These are phyloP conservation scores for Coemansia asiatica DNA, from an alignment of 192 early-diverging fungal genomes.

Conservation along the genomic window DNA sequence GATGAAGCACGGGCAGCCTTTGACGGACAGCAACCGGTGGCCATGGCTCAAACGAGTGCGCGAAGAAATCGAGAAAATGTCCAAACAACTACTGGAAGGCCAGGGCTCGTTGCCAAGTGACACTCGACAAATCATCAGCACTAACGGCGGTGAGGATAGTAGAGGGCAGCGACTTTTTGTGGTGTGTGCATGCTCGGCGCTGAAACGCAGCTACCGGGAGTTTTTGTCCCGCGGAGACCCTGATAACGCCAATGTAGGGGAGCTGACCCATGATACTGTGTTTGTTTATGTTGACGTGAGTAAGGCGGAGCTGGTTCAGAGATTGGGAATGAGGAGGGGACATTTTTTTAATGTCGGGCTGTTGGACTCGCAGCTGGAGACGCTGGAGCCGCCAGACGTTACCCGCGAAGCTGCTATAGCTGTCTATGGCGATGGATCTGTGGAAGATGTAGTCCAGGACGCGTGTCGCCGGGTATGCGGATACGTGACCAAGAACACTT, in stretches of 20 bases:
- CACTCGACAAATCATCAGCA: slow-evolving; percentile 2
- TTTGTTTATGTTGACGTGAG: slow-evolving; percentile 64
- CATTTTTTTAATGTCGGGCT: slow-evolving; percentile 62
- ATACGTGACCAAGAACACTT: slow-evolving; percentile 24
- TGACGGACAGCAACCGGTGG: slow-evolving; percentile 66
- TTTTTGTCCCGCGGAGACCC: slow-evolving; percentile 48
- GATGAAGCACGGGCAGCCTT: slow-evolving; percentile 62
- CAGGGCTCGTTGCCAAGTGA: not conserved
- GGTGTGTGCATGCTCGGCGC: slow-evolving; percentile 65
- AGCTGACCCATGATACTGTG: slow-evolving; percentile 34
- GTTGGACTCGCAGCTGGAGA: slow-evolving; percentile 63
- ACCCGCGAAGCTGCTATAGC: slow-evolving; percentile 36
- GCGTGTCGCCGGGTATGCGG: slow-evolving; percentile 13
- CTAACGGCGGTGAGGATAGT: not conserved
- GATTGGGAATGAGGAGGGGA: slow-evolving; percentile 52
- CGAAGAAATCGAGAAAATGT: slow-evolving; percentile 30
- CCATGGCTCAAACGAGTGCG: slow-evolving; percentile 64
- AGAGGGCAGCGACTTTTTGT: slow-evolving; percentile 22
- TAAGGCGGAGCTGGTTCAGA: slow-evolving; percentile 43
- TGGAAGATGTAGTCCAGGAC: slow-evolving; percentile 21
- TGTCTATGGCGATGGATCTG: slow-evolving; percentile 23
- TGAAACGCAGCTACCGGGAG: slow-evolving; percentile 66
- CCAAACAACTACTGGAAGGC: slow-evolving; percentile 18
- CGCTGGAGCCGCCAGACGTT: slow-evolving; percentile 56
- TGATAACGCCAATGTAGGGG: slow-evolving; percentile 13